Percentiles rank a stretch among this genome's conserved stretches.
phyloP scores from a whole-genome alignment of 2,329 filamentous ascomycete genomes.

The Metarhizium brunneum region DNA sequence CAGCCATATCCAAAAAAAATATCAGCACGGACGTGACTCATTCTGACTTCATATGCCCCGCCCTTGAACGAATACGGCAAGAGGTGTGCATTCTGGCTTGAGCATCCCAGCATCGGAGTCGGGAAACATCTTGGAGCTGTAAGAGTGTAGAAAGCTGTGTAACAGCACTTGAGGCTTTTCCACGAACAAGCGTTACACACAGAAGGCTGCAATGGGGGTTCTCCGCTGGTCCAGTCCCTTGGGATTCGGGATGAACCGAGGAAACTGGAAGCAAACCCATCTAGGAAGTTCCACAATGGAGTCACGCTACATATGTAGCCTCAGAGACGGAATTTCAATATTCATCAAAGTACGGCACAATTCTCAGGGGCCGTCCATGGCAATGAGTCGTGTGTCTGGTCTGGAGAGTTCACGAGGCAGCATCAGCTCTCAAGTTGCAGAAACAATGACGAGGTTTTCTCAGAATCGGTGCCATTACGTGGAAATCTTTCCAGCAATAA shows the following conservation, averaged over 20 bases:
- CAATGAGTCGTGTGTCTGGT: too few relatives aligned
- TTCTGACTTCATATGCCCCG: neutral
- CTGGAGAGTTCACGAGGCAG: too few relatives aligned
- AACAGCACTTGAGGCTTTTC: too few relatives aligned
- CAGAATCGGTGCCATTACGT: neutral
- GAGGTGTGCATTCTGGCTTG: neutral
- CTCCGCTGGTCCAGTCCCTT: neutral
- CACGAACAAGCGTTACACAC: neutral
- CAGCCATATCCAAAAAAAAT: neutral
- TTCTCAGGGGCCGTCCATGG: too few relatives aligned
- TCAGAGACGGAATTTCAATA: too few relatives aligned
- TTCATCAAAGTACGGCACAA: too few relatives aligned
- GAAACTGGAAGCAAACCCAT: neutral
- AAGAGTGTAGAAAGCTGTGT: too few relatives aligned
- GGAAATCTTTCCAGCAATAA: neutral
- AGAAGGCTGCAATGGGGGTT: neutral
- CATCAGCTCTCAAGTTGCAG: neutral
- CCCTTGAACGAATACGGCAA: neutral
- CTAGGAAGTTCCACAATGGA: neutral
- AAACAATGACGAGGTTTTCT: neutral
- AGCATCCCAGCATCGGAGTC: neutral
- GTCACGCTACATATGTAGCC: neutral
- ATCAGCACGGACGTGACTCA: neutral
- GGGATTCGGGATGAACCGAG: neutral
- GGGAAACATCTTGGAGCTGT: too few relatives aligned